phyloP scores from a whole-genome alignment of 352 stramenopile genomes.

The Globisporangium nagaii region DNA sequence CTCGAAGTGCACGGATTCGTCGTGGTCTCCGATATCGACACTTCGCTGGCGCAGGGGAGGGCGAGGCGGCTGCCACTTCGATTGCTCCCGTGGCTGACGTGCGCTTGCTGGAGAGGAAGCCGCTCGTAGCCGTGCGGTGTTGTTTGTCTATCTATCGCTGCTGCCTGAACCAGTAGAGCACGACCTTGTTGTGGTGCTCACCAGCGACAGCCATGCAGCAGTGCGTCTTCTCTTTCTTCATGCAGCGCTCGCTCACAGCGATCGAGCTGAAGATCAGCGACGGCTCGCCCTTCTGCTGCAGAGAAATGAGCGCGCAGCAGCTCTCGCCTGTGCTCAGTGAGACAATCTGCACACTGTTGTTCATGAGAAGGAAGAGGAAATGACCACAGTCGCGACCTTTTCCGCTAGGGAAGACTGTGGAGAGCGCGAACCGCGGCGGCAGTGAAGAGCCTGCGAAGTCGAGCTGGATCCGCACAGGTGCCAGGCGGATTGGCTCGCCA shows the following conservation, averaged over 20 bases:
- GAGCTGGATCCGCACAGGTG: constrained; percentile 21
- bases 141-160: neutral
- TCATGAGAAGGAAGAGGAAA: constrained; percentile 28
- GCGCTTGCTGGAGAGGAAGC: too few species aligned
- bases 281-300: constrained; percentile 9
- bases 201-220: constrained; percentile 3
- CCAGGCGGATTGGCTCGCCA: constrained; percentile 14
- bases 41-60: too few species aligned
- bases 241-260: constrained; percentile 4
- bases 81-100: too few species aligned
- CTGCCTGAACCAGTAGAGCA: constrained; percentile 5
- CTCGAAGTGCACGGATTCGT: too few species aligned
- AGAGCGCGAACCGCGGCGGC: constrained; percentile 36
- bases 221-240: neutral
- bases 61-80: too few species aligned
- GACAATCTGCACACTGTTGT: constrained; percentile 27
- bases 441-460: constrained; percentile 16
- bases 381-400: neutral
- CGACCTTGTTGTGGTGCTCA: constrained; percentile 4
- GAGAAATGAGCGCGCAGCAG: constrained; percentile 14
- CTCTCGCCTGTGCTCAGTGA: constrained; percentile 19
- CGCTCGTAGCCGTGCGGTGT: too few species aligned
- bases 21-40: too few species aligned
- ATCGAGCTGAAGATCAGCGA: constrained; percentile 22
- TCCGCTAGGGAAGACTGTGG: constrained; percentile 2